These are phyloP conservation scores for Boletus speciosus DNA, from an alignment of 768 basidiomycete genomes.

Conservation along the genomic window DNA sequence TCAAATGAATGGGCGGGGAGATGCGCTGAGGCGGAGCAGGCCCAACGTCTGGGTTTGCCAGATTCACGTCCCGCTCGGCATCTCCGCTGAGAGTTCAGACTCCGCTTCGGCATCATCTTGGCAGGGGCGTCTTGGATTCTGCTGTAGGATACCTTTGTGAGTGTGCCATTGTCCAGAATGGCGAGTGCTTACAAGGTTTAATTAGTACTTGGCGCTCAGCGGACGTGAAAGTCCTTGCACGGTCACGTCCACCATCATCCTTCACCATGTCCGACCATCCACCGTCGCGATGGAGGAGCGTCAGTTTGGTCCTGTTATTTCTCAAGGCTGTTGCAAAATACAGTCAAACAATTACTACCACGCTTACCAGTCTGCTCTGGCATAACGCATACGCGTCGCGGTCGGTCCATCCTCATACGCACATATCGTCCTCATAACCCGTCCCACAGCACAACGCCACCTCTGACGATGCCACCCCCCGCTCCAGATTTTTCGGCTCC, in stretches of 20 bases:
- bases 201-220: neutral
- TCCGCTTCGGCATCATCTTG: neutral
- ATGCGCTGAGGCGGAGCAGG: no score
- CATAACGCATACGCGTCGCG: conserved; percentile 25
- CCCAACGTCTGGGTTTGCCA: no score
- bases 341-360: conserved; percentile 25
- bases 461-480: conserved; percentile 26
- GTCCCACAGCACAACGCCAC: neutral
- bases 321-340: conserved; percentile 33
- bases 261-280: conserved; percentile 11
- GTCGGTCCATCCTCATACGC: neutral
- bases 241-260: neutral
- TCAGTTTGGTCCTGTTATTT: conserved; percentile 34
- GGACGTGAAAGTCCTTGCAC: neutral
- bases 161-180: conserved; percentile 16
- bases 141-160: no score
- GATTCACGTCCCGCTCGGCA: no score
- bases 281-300: conserved; percentile 2
- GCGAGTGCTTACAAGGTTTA: conserved; percentile 11
- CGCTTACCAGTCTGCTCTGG: conserved; percentile 21
- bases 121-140: neutral
- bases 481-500: conserved; percentile 35
- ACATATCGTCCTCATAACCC: neutral
- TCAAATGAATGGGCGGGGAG: no score
- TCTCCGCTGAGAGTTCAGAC: no score